phyloP scores from a whole-genome alignment of 345 rosid genomes.

The Fremontodendron californicum region DNA sequence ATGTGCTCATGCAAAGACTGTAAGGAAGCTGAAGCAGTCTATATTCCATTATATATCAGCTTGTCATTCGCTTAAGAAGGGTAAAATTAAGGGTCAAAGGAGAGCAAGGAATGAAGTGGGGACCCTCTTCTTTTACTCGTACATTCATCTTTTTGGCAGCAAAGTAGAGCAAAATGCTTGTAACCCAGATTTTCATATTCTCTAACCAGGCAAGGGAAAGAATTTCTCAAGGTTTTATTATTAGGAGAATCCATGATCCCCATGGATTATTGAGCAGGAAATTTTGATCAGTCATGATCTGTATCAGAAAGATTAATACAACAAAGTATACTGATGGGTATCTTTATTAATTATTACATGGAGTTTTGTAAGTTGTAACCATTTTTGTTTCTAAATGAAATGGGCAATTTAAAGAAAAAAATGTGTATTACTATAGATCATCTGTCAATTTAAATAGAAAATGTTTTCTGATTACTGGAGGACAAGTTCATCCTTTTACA shows the following conservation, averaged over 20 bases:
- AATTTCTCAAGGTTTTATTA: not conserved
- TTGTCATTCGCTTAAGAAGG: not conserved
- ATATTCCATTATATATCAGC: not conserved
- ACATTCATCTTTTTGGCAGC: conserved; percentile 3
- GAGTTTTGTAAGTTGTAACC: no score
- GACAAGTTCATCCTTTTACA: no score
- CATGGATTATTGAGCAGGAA: conserved; percentile 9
- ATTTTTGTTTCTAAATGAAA: no score
- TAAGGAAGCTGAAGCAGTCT: conserved; percentile 19
- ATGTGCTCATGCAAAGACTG: conserved; percentile 23
- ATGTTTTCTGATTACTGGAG: no score
- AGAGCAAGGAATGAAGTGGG: conserved; percentile 17
- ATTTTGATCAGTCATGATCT: no score
- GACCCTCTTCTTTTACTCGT: conserved; percentile 2
- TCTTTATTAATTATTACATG: not conserved
- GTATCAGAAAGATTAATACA: no score
- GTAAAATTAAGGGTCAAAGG: not conserved
- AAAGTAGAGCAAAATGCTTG: not conserved
- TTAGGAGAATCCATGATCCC: not conserved
- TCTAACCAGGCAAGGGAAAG: not conserved
- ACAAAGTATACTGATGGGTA: no score
- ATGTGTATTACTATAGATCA: no score
- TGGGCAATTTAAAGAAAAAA: no score
- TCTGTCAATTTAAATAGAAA: no score
- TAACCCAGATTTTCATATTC: not conserved